Base-by-base conservation (phyloP, 495 filamentous ascomycete species). In the Penicillium mononematosum region DNA sequence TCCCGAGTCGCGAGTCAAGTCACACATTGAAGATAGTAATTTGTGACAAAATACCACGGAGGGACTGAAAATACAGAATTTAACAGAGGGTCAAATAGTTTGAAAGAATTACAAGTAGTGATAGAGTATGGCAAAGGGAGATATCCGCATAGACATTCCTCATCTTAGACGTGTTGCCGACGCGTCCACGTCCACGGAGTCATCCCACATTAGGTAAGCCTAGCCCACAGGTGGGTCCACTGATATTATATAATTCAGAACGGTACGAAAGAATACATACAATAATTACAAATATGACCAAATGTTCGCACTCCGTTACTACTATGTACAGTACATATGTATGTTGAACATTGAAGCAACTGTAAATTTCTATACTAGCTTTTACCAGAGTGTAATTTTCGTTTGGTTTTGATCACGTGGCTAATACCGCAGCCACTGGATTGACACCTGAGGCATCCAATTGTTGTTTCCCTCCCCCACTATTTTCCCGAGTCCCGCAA, bases 161-260 rank as follows among this genome's bases (percentile, higher is more conserved):
- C 55, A 2, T 24, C 44, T 39, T 3, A 31, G 57, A 63, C 50
- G 63, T 63, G 63, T 61, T 58, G 56, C 20, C 59, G 62, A 65
- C 65, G 60, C 65, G 65, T 61, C n/a, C 19, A 53, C 62, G 65
- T n/a, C n/a, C n/a, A n/a, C n/a, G n/a, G 55, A 58, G 63, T 59
- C 65, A 55, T 62, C 58, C 55, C 55, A 62, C 58, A 55, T 65
- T 68, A 65, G 50, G 65, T 66, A 68, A 68, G 59, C 24, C 24
- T 25, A 5, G 5, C 5, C 24, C 24, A 6, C 8, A 4, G 32
- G 32, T 34, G 24, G 22, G 22, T 20, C 20, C 22, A 24, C 22
- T 24, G 22, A 25, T 25, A 34, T 14, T 14, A 14, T 14, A 38
- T 38, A 16, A 6, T 38, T 7, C 5, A 5, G 16, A 8, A 38